Conservation (phyloP, 345 rosid species). For the Brassica rapa region DNA sequence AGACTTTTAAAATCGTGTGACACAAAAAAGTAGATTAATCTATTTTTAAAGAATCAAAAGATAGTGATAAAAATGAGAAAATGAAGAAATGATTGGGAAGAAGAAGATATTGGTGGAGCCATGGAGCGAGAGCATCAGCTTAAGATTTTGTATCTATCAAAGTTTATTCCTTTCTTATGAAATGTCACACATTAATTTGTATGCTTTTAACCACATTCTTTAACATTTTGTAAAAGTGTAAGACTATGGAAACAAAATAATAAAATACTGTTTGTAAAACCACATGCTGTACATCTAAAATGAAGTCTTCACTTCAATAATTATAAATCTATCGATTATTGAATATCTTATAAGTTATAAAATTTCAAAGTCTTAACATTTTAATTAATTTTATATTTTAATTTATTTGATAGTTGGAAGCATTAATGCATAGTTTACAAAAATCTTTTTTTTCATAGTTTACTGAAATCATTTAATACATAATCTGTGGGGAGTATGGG, state of each 20-base stretch:
- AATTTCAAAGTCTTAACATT: background rate
- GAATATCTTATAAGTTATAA: background rate
- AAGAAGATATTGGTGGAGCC: constrained; percentile 65
- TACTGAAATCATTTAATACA: background rate
- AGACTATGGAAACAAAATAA: background rate
- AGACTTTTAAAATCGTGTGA: constrained; percentile 46
- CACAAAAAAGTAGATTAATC: constrained; percentile 17
- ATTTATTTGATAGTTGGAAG: background rate
- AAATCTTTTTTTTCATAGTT: no score
- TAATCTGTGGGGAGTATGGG: background rate
- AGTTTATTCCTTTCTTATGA: constrained; percentile 38
- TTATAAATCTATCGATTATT: background rate
- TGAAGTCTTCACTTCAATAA: background rate
- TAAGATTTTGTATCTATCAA: constrained; percentile 43
- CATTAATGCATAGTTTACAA: background rate
- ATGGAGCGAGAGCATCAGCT: constrained; percentile 49
- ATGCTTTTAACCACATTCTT: background rate
- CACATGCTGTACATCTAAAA: background rate
- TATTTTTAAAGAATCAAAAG: constrained; percentile 14
- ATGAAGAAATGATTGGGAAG: constrained; percentile 47
- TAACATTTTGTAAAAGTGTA: background rate
- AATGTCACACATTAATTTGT: constrained; percentile 13
- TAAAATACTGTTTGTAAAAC: background rate
- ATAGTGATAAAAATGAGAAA: constrained; percentile 35
- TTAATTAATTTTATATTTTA: background rate